phyloP scores from a whole-genome alignment of 495 filamentous ascomycete species.

The Choiromyces venosus region DNA sequence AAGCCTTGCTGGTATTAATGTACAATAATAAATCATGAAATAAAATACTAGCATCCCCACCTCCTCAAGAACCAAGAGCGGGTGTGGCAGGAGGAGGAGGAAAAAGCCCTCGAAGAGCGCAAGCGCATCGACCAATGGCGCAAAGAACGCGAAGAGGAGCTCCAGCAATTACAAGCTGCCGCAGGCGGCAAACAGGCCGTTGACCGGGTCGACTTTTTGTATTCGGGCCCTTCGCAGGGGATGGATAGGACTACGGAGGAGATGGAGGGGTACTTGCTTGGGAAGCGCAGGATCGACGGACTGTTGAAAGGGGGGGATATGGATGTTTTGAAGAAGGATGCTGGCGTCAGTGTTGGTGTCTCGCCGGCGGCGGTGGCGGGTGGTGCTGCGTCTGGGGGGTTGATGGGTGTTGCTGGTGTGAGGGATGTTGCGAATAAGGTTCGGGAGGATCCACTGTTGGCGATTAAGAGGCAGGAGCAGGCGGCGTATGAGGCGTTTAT shows the following conservation, averaged over 20 bases:
- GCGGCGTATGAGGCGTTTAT: conserved; percentile 82
- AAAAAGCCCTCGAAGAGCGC: conserved; percentile 90
- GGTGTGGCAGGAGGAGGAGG: conserved; percentile 82
- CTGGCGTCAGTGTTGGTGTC: conserved; percentile 54
- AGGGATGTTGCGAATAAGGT: conserved; percentile 80
- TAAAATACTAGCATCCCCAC: conserved; percentile 92
- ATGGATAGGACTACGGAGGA: conserved; percentile 80
- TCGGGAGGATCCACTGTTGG: conserved; percentile 78
- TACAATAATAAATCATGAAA: no score
- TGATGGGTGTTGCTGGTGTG: conserved; percentile 57
- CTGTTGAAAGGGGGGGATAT: conserved; percentile 78
- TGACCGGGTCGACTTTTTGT: conserved; percentile 96
- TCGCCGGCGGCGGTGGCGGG: conserved; percentile 57
- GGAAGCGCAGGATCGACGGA: conserved; percentile 83
- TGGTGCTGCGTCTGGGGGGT: conserved; percentile 52
- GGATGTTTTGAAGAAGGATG: conserved; percentile 74
- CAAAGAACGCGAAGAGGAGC: conserved; percentile 90
- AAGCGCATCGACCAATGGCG: conserved; percentile 80
- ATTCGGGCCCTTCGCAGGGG: conserved; percentile 75
- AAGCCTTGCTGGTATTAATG: no score
- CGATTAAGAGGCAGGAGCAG: conserved; percentile 89
- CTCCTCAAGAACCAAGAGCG: conserved; percentile 74
- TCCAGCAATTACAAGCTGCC: conserved; percentile 82
- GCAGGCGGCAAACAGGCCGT: conserved; percentile 70
- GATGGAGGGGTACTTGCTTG: conserved; percentile 87